Conservation (phyloP, 2,329 filamentous ascomycete genomes). For the Diaporthe citri region DNA sequence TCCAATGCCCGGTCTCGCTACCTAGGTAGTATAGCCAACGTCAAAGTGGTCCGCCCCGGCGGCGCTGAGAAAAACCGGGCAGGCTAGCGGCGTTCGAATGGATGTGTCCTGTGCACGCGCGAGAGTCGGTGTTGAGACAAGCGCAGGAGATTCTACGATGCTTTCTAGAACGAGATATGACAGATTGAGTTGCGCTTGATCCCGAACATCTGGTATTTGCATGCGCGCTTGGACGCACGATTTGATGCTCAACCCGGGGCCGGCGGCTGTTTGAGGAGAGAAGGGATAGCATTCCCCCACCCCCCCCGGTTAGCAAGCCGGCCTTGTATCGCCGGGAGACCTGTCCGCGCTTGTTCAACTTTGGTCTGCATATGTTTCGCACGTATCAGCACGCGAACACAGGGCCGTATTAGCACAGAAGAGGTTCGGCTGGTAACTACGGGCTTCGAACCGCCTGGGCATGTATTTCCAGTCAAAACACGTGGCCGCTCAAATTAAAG, state of each 20-base stretch:
- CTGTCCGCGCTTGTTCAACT: not conserved
- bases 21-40: slow-evolving; percentile 19
- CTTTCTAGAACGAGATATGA: slow-evolving; percentile 28
- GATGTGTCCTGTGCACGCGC: slow-evolving; percentile 25
- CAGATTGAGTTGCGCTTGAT: slow-evolving; percentile 31
- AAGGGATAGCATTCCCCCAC: not conserved
- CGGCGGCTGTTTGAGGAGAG: slow-evolving; percentile 30
- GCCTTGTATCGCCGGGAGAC: not conserved
- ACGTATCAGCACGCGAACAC: slow-evolving; percentile 12
- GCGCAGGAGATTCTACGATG: slow-evolving; percentile 16
- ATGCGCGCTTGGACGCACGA: slow-evolving; percentile 19
- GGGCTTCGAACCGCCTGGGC: not conserved
- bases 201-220: slow-evolving; percentile 23
- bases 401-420: not conserved
- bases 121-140: not conserved
- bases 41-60: slow-evolving; percentile 13
- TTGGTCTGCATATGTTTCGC: slow-evolving; percentile 4
- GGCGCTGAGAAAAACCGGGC: slow-evolving; percentile 28
- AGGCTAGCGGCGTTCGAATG: slow-evolving; percentile 2
- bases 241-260: slow-evolving; percentile 10
- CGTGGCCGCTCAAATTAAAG: not conserved
- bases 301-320: not conserved
- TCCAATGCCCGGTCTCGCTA: slow-evolving; percentile 15
- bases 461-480: not conserved
- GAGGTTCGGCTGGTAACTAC: not conserved